phyloP scores from a whole-genome alignment of 2,329 filamentous ascomycete species.

The Verticillium klebahnii region DNA sequence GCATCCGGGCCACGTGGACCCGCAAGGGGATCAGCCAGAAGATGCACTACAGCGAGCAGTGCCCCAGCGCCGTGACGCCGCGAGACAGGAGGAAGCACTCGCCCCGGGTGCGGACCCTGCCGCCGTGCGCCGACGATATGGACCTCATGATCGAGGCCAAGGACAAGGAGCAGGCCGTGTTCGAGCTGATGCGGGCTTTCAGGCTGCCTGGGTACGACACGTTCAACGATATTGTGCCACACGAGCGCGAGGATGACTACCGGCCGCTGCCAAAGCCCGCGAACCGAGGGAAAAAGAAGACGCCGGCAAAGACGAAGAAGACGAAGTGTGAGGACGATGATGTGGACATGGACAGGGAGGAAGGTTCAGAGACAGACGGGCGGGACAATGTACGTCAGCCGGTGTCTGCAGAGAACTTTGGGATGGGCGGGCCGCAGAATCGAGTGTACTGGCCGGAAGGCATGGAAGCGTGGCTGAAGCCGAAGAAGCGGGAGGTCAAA shows the following conservation, averaged over 20 bases:
- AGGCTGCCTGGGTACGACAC: slow-evolving; percentile 74
- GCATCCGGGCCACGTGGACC: slow-evolving; percentile 80
- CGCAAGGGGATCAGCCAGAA: slow-evolving; percentile 84
- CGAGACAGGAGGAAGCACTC: slow-evolving; percentile 82
- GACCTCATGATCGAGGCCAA: slow-evolving; percentile 99
- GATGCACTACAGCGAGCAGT: slow-evolving; percentile 93
- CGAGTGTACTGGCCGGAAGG: slow-evolving; percentile 88
- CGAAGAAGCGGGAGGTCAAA: slow-evolving; percentile 52
- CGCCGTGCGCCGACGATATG: slow-evolving; percentile 78
- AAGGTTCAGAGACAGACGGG: slow-evolving; percentile 36
- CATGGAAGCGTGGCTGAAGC: slow-evolving; percentile 85
- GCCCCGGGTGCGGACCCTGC: slow-evolving; percentile 70
- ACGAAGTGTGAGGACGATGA: slow-evolving; percentile 28
- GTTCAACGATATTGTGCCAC: slow-evolving; percentile 73
- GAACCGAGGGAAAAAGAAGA: slow-evolving; percentile 33
- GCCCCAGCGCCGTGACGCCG: slow-evolving; percentile 68
- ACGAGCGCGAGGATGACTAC: slow-evolving; percentile 73
- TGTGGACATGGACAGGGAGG: slow-evolving; percentile 25
- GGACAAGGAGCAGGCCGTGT: slow-evolving; percentile 95
- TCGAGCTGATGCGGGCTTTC: slow-evolving; percentile 86
- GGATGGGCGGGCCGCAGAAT: slow-evolving; percentile 79
- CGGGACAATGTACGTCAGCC: slow-evolving; percentile 31
- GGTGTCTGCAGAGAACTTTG: slow-evolving; percentile 64
- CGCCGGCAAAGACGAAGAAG: slow-evolving; percentile 25
- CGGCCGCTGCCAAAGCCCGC: slow-evolving; percentile 33